Evolutionary conservation across 768 basidiomycete species (phyloP).

Genomic region (Peribolospora baueri): DNA sequence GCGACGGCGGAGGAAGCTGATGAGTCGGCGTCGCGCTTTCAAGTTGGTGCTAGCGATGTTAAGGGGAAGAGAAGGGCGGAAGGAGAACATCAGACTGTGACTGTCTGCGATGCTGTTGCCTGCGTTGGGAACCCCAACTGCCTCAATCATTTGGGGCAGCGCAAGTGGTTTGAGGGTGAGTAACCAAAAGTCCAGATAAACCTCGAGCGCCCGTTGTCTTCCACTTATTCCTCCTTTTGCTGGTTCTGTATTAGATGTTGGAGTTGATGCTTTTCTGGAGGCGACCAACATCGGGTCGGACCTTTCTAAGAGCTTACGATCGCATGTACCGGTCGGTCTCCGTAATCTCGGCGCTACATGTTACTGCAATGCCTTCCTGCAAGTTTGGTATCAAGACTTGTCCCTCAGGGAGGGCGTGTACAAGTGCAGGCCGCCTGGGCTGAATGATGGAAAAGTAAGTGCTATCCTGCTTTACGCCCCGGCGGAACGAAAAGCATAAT

Average conservation of each 20-base stretch:
- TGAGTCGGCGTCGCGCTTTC: too few relatives aligned
- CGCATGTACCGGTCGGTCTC: constrained; percentile 12
- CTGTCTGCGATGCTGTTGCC: too few relatives aligned
- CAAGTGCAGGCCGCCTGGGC: constrained; percentile 37
- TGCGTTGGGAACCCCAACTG: constrained; percentile 66
- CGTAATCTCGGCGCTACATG: constrained; percentile 82
- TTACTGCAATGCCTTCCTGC: constrained; percentile 84
- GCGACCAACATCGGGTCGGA: too few relatives aligned
- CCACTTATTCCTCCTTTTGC: too few relatives aligned
- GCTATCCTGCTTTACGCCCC: background rate
- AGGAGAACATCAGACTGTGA: too few relatives aligned
- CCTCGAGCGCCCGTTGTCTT: too few relatives aligned
- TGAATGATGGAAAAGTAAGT: constrained; percentile 27
- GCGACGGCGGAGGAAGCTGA: too few relatives aligned
- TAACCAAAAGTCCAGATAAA: background rate
- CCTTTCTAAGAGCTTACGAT: too few relatives aligned
- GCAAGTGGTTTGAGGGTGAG: constrained; percentile 29
- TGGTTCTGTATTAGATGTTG: too few relatives aligned
- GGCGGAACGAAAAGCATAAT: constrained; percentile 47
- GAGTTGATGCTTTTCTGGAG: too few relatives aligned
- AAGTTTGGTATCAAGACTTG: constrained; percentile 77
- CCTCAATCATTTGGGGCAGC: constrained; percentile 65
- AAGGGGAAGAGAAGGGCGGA: background rate
- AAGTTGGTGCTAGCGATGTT: too few relatives aligned
- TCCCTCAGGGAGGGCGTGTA: constrained; percentile 66